Evolutionary conservation across 768 basidiomycete species (phyloP).

Genomic region (Rhodotorula taiwanensis): DNA sequence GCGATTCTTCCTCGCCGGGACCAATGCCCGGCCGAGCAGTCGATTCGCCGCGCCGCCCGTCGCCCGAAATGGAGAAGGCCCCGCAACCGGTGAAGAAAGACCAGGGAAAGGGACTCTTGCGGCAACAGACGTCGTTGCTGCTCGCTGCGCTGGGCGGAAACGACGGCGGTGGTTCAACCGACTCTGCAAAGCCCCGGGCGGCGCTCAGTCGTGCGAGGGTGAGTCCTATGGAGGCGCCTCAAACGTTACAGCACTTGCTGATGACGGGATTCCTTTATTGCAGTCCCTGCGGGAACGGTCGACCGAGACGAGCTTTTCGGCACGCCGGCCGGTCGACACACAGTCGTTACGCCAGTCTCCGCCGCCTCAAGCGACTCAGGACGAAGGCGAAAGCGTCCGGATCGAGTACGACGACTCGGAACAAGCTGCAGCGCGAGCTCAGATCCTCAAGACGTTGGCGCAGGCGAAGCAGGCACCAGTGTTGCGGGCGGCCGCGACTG

Average conservation of each 20-base stretch:
- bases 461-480: too few species aligned
- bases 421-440: constrained; percentile 2
- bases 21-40: too few species aligned
- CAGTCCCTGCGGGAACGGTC: too few species aligned
- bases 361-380: constrained; percentile 15
- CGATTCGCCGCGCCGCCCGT: too few species aligned
- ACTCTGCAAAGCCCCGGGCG: background rate
- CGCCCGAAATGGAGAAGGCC: too few species aligned
- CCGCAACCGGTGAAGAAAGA: too few species aligned
- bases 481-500: too few species aligned
- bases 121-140: constrained; percentile 10
- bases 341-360: too few species aligned
- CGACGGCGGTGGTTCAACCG: background rate
- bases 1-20: too few species aligned
- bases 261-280: too few species aligned
- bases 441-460: constrained; percentile 6
- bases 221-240: background rate
- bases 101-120: background rate
- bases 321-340: too few species aligned
- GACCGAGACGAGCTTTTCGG: too few species aligned
- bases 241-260: background rate
- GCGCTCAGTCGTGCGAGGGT: constrained; percentile 2
- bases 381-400: constrained; percentile 11
- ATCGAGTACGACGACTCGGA: constrained; percentile 14
- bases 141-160: background rate